Evolutionary conservation across 192 early-diverging fungal genomes (phyloP).

Genomic region (Linnemannia hyalina): DNA sequence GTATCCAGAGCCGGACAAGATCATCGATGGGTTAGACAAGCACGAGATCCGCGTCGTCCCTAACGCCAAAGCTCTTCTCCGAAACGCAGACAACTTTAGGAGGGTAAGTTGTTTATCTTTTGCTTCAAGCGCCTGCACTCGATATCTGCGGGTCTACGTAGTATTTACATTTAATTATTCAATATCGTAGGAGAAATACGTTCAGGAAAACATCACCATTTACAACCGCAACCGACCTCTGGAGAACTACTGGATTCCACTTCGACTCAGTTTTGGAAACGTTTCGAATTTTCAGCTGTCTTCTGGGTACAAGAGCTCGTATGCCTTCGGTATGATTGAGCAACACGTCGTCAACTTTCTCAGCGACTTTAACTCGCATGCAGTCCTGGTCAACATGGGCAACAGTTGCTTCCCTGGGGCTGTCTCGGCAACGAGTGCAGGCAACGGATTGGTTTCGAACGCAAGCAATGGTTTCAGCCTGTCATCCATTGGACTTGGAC

Average conservation of each 20-base stretch:
- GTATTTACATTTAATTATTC: neutral
- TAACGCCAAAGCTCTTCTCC: slow-evolving; percentile 65
- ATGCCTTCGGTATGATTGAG: slow-evolving; percentile 74
- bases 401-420: slow-evolving; percentile 24
- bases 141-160: neutral
- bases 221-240: slow-evolving; percentile 77
- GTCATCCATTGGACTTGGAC: slow-evolving; percentile 26
- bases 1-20: slow-evolving; percentile 53
- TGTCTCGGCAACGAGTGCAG: neutral
- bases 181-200: slow-evolving; percentile 73
- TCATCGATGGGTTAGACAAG: slow-evolving; percentile 35
- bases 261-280: slow-evolving; percentile 79
- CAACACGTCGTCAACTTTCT: slow-evolving; percentile 72
- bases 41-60: slow-evolving; percentile 65
- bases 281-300: slow-evolving; percentile 76
- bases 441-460: neutral
- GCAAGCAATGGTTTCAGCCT: neutral
- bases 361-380: slow-evolving; percentile 67
- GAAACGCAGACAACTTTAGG: slow-evolving; percentile 72
- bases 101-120: slow-evolving; percentile 58
- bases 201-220: slow-evolving; percentile 79
- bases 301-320: slow-evolving; percentile 73
- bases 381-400: slow-evolving; percentile 47
- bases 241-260: slow-evolving; percentile 75
- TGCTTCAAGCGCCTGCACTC: neutral